A percentile compares a stretch with the other conserved stretches of the same genome.
phyloP scores from a whole-genome alignment of 108 stramenopile genomes.

The Schizochytrium sp. region DNA sequence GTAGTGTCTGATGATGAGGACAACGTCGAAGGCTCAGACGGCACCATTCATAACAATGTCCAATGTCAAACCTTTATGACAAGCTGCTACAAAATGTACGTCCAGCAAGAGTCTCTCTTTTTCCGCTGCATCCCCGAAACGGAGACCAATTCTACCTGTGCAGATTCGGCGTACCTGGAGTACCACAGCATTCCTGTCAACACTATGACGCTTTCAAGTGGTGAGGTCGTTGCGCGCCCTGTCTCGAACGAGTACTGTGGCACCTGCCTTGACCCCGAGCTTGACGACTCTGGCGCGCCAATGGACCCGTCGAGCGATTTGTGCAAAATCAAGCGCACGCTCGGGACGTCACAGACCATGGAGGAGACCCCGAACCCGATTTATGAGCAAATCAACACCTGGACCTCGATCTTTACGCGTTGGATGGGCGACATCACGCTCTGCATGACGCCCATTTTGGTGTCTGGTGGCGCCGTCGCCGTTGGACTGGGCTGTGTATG shows the following conservation, averaged over 20 bases:
- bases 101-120: neutral
- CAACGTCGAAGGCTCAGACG: neutral
- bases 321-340: neutral
- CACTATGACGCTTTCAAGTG: neutral
- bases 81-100: neutral
- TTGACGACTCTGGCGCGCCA: neutral
- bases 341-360: neutral
- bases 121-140: neutral
- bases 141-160: neutral
- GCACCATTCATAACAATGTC: neutral
- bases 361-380: neutral
- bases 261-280: neutral
- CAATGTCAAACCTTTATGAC: neutral
- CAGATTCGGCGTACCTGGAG: neutral
- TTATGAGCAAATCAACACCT: constrained; percentile 17
- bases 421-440: neutral
- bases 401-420: neutral
- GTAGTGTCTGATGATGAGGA: neutral
- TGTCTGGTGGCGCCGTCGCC: neutral
- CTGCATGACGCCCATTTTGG: neutral
- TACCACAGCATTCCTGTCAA: neutral
- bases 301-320: neutral
- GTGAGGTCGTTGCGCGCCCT: neutral
- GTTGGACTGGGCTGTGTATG: neutral
- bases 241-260: neutral